Conservation (phyloP, 768 basidiomycete species). For the Mycena epipterygia region DNA sequence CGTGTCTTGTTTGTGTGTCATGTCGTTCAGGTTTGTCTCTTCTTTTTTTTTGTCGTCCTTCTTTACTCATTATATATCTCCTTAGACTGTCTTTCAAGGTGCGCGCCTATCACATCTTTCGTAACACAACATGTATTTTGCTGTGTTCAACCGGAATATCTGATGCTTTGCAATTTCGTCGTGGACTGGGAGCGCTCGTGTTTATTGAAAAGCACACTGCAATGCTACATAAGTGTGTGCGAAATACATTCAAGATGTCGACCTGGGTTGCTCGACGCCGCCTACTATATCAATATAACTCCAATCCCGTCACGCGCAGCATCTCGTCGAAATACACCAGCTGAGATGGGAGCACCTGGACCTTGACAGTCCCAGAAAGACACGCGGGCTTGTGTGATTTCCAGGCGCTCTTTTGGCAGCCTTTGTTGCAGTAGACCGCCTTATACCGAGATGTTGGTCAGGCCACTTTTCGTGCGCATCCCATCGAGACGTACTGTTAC, state of each 20-base stretch:
- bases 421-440: background rate
- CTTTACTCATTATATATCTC: background rate
- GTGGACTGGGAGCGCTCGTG: too few species aligned
- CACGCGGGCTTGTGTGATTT: background rate
- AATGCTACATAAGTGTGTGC: too few species aligned
- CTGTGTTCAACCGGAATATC: too few species aligned
- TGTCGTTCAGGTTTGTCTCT: background rate
- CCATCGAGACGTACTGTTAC: background rate
- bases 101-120: too few species aligned
- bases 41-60: background rate
- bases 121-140: too few species aligned
- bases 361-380: background rate
- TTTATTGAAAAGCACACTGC: too few species aligned
- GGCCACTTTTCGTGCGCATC: too few species aligned
- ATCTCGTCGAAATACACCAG: background rate
- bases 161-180: too few species aligned
- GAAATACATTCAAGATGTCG: too few species aligned
- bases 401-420: background rate
- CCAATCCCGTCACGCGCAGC: background rate
- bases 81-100: background rate
- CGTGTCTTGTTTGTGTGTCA: background rate
- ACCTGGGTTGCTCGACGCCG: too few species aligned
- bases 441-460: background rate
- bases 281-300: background rate
- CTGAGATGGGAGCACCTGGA: slow-evolving; percentile 3